phyloP scores from a whole-genome alignment of 257 asterid species.

The Solanum virginianum region DNA sequence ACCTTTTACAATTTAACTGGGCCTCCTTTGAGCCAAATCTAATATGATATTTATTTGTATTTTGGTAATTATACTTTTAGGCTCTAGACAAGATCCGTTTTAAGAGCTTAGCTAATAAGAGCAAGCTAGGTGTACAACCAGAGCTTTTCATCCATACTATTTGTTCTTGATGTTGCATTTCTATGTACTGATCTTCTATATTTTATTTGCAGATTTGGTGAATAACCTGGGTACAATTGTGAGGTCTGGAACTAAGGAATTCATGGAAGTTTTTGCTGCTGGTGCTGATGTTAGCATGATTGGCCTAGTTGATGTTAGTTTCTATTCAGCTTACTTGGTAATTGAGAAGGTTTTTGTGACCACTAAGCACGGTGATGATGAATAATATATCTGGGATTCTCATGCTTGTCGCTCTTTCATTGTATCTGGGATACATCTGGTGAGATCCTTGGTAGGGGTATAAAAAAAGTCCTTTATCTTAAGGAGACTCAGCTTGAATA shows the following conservation, averaged over 20 bases:
- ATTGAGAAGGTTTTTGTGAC: conserved; percentile 45
- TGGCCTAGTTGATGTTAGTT: conserved; percentile 57
- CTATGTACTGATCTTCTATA: background rate
- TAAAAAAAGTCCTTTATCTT: conserved; percentile 35
- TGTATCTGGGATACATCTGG: conserved; percentile 38
- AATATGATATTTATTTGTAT: background rate
- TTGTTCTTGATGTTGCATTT: background rate
- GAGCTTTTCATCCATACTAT: conserved; percentile 33
- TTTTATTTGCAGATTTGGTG: conserved; percentile 30
- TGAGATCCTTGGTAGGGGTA: conserved; percentile 44
- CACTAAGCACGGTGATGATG: conserved; percentile 51
- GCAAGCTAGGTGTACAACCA: conserved; percentile 39
- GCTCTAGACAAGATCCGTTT: conserved; percentile 51
- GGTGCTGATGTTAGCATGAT: conserved; percentile 65
- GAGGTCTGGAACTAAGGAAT: conserved; percentile 53
- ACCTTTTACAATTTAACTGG: too few relatives aligned
- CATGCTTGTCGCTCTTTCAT: conserved; percentile 58
- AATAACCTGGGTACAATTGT: conserved; percentile 52
- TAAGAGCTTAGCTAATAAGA: conserved; percentile 46
- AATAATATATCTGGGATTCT: conserved; percentile 49
- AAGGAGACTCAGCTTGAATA: conserved; percentile 57
- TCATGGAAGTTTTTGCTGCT: conserved; percentile 54
- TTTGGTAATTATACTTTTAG: background rate
- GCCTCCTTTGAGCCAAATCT: background rate
- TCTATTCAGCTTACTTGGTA: conserved; percentile 46